These are phyloP conservation scores for Cyberlindnera petersonii DNA, from an alignment of 805 yeast species.

Conservation along the genomic window DNA sequence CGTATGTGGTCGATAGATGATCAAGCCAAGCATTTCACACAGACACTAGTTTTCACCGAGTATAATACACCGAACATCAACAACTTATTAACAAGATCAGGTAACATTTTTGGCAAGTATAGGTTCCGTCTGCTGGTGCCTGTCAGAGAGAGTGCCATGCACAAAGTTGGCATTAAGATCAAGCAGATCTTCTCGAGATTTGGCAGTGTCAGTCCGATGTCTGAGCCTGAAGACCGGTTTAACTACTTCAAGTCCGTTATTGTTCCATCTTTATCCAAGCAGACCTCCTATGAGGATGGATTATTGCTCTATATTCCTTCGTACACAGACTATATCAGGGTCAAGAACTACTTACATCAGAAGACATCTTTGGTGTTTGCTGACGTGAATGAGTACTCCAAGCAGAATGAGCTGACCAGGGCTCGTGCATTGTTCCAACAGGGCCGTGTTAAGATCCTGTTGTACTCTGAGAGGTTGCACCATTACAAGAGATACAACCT, in stretches of 20 bases:
- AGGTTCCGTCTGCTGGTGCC: conserved; percentile 47
- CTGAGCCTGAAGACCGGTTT: conserved; percentile 81
- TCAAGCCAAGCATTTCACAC: conserved; percentile 68
- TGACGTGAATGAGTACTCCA: conserved; percentile 78
- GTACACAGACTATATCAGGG: conserved; percentile 78
- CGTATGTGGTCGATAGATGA: conserved; percentile 92
- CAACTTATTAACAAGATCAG: conserved; percentile 48
- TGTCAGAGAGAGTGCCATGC: conserved; percentile 51
- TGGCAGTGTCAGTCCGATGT: conserved; percentile 47
- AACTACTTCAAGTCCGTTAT: conserved; percentile 70
- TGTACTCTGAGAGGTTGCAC: conserved; percentile 94
- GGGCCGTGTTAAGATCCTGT: conserved; percentile 58
- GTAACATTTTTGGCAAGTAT: conserved; percentile 57
- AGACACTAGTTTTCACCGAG: conserved; percentile 72
- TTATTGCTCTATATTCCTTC: conserved; percentile 77
- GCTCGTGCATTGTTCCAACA: conserved; percentile 66
- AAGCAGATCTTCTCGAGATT: conserved; percentile 72
- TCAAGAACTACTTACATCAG: conserved; percentile 56
- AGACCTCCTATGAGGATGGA: conserved; percentile 65
- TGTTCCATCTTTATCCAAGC: conserved; percentile 64
- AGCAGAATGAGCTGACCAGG: conserved; percentile 64
- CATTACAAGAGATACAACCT: conserved; percentile 84
- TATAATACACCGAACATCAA: conserved; percentile 79
- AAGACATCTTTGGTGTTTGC: conserved; percentile 64
- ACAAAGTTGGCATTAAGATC: conserved; percentile 60